Evolutionary conservation across 1,284 basidiomycete species (phyloP).

Genomic region (Trametes hirsuta): DNA sequence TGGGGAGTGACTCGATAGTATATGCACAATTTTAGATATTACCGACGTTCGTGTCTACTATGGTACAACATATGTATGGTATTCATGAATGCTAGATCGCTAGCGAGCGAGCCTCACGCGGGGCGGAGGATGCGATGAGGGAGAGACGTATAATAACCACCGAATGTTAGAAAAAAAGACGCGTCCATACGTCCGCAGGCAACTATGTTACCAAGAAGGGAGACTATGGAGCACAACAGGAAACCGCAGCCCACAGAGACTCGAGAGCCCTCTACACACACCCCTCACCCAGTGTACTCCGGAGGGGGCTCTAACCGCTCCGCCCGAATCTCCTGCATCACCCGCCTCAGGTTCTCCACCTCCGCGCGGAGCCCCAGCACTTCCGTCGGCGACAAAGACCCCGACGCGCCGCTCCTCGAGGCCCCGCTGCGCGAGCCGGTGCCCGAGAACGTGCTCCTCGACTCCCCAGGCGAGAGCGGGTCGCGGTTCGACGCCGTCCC

Average conservation of each 20-base stretch:
- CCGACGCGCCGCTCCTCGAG: not conserved
- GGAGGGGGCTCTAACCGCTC: slow-evolving; percentile 31
- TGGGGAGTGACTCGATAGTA: too few relatives aligned
- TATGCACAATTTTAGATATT: too few relatives aligned
- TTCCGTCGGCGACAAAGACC: slow-evolving; percentile 27
- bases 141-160: too few relatives aligned
- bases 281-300: slow-evolving; percentile 16
- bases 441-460: slow-evolving; percentile 3
- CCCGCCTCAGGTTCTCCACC: slow-evolving; percentile 34
- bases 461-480: slow-evolving; percentile 19
- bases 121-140: too few relatives aligned
- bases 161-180: too few relatives aligned
- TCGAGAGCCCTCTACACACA: not conserved
- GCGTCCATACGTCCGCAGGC: not conserved
- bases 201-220: not conserved
- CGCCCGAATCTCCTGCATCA: slow-evolving; percentile 31
- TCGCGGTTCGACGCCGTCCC: slow-evolving; percentile 25
- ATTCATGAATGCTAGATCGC: too few relatives aligned
- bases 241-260: not conserved
- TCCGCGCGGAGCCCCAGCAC: slow-evolving; percentile 30
- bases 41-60: too few relatives aligned
- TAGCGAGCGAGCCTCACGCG: too few relatives aligned
- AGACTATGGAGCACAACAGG: not conserved
- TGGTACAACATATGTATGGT: too few relatives aligned
- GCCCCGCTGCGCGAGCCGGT: not conserved